These are phyloP conservation scores for Salvia splendens DNA, from an alignment of 257 asterid species.

Conservation along the genomic window DNA sequence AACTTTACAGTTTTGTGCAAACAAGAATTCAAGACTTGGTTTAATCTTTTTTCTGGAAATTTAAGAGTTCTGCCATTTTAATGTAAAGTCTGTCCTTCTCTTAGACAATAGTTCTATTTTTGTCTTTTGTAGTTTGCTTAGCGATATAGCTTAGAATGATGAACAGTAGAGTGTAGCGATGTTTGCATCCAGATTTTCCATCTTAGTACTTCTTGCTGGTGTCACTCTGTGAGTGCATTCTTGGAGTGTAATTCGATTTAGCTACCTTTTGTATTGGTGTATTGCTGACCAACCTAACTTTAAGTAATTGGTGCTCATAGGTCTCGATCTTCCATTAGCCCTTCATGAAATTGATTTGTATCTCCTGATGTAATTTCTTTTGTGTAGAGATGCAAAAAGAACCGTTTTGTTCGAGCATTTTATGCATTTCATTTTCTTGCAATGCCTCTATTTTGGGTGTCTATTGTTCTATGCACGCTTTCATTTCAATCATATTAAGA, in stretches of 20 bases:
- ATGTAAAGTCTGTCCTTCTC: conserved; percentile 4
- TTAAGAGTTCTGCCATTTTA: background rate
- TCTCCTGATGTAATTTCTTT: conserved; percentile 5
- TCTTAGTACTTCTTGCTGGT: conserved; percentile 15
- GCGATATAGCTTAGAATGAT: background rate
- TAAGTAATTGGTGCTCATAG: background rate
- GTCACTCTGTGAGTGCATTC: conserved; percentile 3
- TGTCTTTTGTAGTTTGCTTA: background rate
- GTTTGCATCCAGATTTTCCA: background rate
- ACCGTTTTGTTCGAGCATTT: conserved; percentile 9
- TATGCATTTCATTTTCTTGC: conserved; percentile 15
- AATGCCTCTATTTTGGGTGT: conserved; percentile 13
- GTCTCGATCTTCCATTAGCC: background rate
- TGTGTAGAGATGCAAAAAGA: conserved; percentile 6
- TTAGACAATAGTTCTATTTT: background rate
- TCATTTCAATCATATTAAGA: background rate
- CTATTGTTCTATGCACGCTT: background rate
- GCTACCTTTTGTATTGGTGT: background rate
- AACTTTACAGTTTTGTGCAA: background rate
- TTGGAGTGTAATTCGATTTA: background rate
- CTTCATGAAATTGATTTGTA: background rate
- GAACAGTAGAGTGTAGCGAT: background rate
- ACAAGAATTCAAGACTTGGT: background rate
- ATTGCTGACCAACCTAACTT: conserved; percentile 5
- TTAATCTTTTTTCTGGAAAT: background rate